These are phyloP conservation scores for Fusarium heterosporum DNA, from an alignment of 2,329 filamentous ascomycete genomes.

Conservation along the genomic window DNA sequence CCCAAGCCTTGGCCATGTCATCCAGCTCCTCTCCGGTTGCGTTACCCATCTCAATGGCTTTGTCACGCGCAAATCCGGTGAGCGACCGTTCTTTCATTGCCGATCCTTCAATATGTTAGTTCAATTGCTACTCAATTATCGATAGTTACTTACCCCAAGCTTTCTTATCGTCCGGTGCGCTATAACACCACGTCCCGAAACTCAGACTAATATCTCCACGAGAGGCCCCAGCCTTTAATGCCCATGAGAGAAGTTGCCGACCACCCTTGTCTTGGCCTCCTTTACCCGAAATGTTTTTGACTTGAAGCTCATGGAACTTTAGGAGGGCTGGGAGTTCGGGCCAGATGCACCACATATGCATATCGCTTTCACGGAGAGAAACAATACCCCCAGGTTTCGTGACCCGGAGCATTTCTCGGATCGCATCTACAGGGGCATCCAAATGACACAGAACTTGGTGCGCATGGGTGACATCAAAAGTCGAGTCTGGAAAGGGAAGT, in stretches of 20 bases:
- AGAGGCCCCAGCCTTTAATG: slow-evolving; percentile 40
- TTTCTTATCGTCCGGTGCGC: slow-evolving; percentile 39
- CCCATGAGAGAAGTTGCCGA: slow-evolving; percentile 47
- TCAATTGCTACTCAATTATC: rapidly evolving
- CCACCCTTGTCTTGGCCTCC: slow-evolving; percentile 47
- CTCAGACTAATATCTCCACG: slow-evolving; percentile 42
- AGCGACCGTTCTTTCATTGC: slow-evolving; percentile 46
- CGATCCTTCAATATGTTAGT: slow-evolving; percentile 35
- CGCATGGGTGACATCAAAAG: slow-evolving; percentile 58
- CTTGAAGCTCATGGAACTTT: slow-evolving; percentile 41
- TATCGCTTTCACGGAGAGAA: slow-evolving; percentile 51
- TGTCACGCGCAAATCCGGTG: slow-evolving; percentile 41
- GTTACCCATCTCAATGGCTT: slow-evolving; percentile 44
- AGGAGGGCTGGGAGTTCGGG: slow-evolving; percentile 44
- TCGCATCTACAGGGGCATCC: slow-evolving; percentile 49
- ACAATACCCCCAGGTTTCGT: slow-evolving; percentile 57
- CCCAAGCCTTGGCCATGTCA: slow-evolving; percentile 47
- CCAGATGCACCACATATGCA: slow-evolving; percentile 49
- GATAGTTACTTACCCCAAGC: slow-evolving; percentile 44
- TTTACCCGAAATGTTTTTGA: slow-evolving; percentile 37
- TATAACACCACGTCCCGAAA: slow-evolving; percentile 50
- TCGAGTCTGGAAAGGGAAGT: slow-evolving; percentile 54
- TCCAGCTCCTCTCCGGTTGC: slow-evolving; percentile 44
- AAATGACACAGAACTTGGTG: slow-evolving; percentile 60
- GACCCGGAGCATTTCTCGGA: slow-evolving; percentile 58